Percentiles rank a stretch among this genome's conserved stretches.
Evolutionary conservation across 164 flowering plant species (phyloP).

Genomic region (Chloranthus sessilifolius): DNA sequence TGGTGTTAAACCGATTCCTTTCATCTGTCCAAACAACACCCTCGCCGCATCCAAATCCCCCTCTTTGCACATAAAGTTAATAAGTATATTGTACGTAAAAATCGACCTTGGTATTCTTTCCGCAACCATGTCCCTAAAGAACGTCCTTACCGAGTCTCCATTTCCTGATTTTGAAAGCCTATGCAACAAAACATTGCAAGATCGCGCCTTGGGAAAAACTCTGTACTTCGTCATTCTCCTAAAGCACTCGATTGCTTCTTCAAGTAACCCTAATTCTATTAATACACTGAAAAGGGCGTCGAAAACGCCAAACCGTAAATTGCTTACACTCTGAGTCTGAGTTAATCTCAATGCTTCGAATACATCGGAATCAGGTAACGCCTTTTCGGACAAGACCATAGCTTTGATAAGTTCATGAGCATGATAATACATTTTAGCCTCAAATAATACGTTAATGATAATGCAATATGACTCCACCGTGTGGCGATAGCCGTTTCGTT

Average conservation of each 20-base stretch:
- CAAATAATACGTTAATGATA: conserved; percentile 58
- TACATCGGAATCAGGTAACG: conserved; percentile 28
- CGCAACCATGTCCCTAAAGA: conserved; percentile 53
- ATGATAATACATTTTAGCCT: conserved; percentile 51
- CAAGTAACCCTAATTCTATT: conserved; percentile 56
- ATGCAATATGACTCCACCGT: conserved; percentile 56
- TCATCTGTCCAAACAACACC: conserved; percentile 54
- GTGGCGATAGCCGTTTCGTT: conserved; percentile 37
- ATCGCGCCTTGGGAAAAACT: conserved; percentile 53
- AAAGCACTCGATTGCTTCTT: conserved; percentile 65
- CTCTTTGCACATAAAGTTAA: conserved; percentile 58
- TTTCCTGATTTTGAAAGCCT: conserved; percentile 45
- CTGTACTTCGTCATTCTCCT: conserved; percentile 49
- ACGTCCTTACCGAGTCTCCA: conserved; percentile 34
- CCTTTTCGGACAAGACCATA: conserved; percentile 25
- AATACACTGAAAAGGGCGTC: conserved; percentile 66
- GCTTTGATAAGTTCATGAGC: conserved; percentile 39
- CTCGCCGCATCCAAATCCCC: conserved; percentile 54
- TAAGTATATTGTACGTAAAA: conserved; percentile 74
- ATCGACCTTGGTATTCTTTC: conserved; percentile 48
- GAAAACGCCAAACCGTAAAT: conserved; percentile 60
- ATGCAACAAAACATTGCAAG: conserved; percentile 63
- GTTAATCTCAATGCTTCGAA: conserved; percentile 64
- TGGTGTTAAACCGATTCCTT: conserved; percentile 40
- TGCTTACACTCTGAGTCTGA: conserved; percentile 32